These are phyloP conservation scores for Cytospora piceicola DNA, from an alignment of 2,329 filamentous ascomycete genomes.

Conservation along the genomic window DNA sequence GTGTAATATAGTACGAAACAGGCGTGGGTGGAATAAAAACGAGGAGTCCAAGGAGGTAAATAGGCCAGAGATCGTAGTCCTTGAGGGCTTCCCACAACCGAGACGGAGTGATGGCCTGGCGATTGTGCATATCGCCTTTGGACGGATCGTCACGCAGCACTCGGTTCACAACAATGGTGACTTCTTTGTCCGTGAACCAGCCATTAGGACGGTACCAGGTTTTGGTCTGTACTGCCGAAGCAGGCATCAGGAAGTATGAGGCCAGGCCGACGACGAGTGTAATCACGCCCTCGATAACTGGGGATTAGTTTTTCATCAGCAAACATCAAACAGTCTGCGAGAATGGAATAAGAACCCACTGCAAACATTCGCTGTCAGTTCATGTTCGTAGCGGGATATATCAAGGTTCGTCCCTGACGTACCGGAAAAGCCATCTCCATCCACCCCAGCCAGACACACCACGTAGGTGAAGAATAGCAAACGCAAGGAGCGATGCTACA, in stretches of 20 bases:
- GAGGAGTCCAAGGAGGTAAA: constrained; percentile 55
- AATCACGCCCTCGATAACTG: constrained; percentile 58
- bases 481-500: constrained; percentile 43
- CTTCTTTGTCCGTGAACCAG: constrained; percentile 63
- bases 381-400: background rate
- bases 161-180: constrained; percentile 62
- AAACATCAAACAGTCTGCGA: too few species aligned
- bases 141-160: constrained; percentile 60
- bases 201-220: constrained; percentile 53
- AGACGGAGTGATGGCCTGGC: constrained; percentile 53
- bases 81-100: constrained; percentile 53
- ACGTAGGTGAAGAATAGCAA: constrained; percentile 43
- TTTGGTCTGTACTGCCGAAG: constrained; percentile 52
- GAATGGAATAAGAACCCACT: background rate
- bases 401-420: background rate
- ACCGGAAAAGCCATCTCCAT: constrained; percentile 53
- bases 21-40: constrained; percentile 54
- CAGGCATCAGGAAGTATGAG: constrained; percentile 58
- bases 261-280: constrained; percentile 54
- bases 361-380: background rate
- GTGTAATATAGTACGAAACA: constrained; percentile 53
- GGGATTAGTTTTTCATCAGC: background rate
- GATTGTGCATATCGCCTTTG: constrained; percentile 59
- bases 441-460: constrained; percentile 44
- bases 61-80: constrained; percentile 61